These are phyloP conservation scores for Fusarium annulatum DNA, from an alignment of 2,329 filamentous ascomycete genomes.

Conservation along the genomic window DNA sequence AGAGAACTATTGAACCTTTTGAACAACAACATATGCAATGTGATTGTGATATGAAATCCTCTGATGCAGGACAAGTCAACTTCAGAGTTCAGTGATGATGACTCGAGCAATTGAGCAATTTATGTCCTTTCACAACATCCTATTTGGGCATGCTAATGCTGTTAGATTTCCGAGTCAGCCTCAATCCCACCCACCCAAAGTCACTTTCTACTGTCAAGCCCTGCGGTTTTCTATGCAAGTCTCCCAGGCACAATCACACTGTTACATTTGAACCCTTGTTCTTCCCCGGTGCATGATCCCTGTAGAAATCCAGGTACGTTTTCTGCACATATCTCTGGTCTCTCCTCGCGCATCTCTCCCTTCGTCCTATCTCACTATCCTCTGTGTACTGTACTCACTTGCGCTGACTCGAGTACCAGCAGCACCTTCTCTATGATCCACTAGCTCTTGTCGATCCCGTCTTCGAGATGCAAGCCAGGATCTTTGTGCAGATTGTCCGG, in stretches of 20 bases:
- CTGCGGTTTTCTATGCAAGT: constrained; percentile 28
- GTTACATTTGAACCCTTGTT: constrained; percentile 32
- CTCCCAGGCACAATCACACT: constrained; percentile 35
- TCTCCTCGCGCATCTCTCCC: neutral
- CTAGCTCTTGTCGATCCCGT: constrained; percentile 35
- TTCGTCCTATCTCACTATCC: neutral
- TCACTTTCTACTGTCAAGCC: constrained; percentile 18
- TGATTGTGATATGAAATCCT: neutral
- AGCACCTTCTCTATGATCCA: constrained; percentile 17
- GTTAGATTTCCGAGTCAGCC: constrained; percentile 29
- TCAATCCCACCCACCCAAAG: constrained; percentile 26
- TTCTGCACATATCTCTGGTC: neutral
- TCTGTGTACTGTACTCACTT: neutral
- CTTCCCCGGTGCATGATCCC: constrained; percentile 28
- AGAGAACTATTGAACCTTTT: constrained; percentile 1
- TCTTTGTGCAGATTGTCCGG: constrained; percentile 28
- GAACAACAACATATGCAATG: constrained; percentile 11
- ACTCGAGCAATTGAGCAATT: constrained; percentile 4
- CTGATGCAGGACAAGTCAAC: neutral
- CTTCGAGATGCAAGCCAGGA: constrained; percentile 8
- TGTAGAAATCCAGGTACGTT: neutral
- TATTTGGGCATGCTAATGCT: neutral
- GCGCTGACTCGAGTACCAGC: constrained; percentile 23
- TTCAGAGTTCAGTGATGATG: neutral
- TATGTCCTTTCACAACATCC: constrained; percentile 3